phyloP scores from a whole-genome alignment of 2,329 filamentous ascomycete genomes.

The Xylariaceae sp. region DNA sequence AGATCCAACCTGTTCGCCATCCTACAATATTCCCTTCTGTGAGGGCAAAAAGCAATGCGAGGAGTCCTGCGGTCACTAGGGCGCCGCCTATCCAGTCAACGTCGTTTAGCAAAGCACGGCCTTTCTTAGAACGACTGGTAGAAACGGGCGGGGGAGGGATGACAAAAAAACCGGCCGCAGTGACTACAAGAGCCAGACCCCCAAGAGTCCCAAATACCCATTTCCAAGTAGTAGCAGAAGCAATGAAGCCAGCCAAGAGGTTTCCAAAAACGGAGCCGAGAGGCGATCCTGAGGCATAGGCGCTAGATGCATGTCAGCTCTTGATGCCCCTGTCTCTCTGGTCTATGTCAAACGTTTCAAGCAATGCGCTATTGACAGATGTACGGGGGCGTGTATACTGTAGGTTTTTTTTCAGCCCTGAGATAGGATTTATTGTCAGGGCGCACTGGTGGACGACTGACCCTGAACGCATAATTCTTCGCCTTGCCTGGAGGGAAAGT shows the following conservation, averaged over 20 bases:
- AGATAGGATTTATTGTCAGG: neutral
- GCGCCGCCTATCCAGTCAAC: constrained; percentile 66
- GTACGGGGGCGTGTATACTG: too few relatives aligned
- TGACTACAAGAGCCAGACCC: constrained; percentile 54
- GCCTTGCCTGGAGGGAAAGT: constrained; percentile 64
- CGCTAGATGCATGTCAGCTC: too few relatives aligned
- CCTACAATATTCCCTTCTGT: constrained; percentile 67
- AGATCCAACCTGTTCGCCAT: constrained; percentile 61
- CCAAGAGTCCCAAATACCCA: constrained; percentile 65
- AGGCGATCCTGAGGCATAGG: constrained; percentile 55
- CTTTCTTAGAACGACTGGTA: constrained; percentile 20
- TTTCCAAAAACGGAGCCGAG: constrained; percentile 63
- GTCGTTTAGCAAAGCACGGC: constrained; percentile 36
- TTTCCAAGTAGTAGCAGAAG: constrained; percentile 59
- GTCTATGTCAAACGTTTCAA: too few relatives aligned
- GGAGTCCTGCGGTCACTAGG: constrained; percentile 57
- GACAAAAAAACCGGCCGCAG: constrained; percentile 53
- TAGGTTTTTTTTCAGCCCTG: neutral
- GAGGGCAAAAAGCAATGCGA: constrained; percentile 62
- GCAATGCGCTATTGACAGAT: too few relatives aligned
- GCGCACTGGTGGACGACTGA: constrained; percentile 48
- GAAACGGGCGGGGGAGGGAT: constrained; percentile 50
- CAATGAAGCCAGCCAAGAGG: constrained; percentile 59
- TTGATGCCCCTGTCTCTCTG: too few relatives aligned
- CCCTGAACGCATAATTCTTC: constrained; percentile 67